Evolutionary conservation across 305 asterid genomes (phyloP).

Genomic region (Fraxinus paxiana): DNA sequence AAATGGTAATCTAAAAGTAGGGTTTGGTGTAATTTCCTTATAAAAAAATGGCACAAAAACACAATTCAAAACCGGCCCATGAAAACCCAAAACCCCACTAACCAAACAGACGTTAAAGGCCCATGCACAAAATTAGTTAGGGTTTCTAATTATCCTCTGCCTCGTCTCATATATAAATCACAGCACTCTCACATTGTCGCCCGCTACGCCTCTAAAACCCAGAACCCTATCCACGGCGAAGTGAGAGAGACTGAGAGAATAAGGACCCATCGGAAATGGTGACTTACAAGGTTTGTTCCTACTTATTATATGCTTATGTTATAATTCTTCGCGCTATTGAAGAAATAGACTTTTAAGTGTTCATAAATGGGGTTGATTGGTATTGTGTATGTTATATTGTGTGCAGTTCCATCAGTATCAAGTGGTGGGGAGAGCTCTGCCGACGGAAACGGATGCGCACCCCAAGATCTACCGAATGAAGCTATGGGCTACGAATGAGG

Average conservation of each 20-base stretch:
- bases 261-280: slow-evolving; percentile 32
- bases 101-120: background rate
- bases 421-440: slow-evolving; percentile 71
- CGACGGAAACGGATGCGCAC: slow-evolving; percentile 60
- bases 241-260: slow-evolving; percentile 4
- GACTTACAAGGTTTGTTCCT: slow-evolving; percentile 33
- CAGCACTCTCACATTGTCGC: background rate
- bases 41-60: background rate
- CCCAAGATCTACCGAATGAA: slow-evolving; percentile 74
- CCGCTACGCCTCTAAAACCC: background rate
- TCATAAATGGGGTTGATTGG: too few species aligned
- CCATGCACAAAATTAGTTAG: background rate
- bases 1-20: too few species aligned
- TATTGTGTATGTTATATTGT: slow-evolving; percentile 4
- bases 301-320: background rate
- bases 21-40: too few species aligned
- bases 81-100: background rate
- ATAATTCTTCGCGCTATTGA: background rate
- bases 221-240: background rate
- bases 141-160: background rate
- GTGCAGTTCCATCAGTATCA: slow-evolving; percentile 66
- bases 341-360: too few species aligned
- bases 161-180: background rate
- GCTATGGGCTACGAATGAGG: slow-evolving; percentile 71
- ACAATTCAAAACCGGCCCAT: background rate